These are phyloP conservation scores for Acephala macrosclerotiorum DNA, from an alignment of 2,329 filamentous ascomycete genomes.

Conservation along the genomic window DNA sequence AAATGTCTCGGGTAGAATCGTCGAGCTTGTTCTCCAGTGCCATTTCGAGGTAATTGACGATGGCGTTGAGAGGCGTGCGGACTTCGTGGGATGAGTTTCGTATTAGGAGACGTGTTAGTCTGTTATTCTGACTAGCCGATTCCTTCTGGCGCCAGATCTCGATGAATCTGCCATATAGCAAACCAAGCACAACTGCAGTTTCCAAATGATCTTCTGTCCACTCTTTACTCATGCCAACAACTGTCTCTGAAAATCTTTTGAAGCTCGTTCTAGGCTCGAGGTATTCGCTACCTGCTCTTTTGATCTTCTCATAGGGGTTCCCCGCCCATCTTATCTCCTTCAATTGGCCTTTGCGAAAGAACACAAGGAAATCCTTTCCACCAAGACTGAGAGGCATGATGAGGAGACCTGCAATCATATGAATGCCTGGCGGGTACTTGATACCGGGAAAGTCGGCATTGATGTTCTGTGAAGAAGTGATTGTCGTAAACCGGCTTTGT, in stretches of 20 bases:
- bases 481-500: slow-evolving; percentile 22
- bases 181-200: slow-evolving; percentile 34
- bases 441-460: slow-evolving; percentile 34
- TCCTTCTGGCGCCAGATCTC: slow-evolving; percentile 38
- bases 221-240: slow-evolving; percentile 31
- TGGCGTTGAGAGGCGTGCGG: slow-evolving; percentile 34
- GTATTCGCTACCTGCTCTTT: slow-evolving; percentile 29
- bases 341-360: slow-evolving; percentile 34
- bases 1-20: slow-evolving; percentile 31
- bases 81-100: slow-evolving; percentile 38
- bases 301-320: slow-evolving; percentile 35
- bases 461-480: slow-evolving; percentile 29
- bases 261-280: slow-evolving; percentile 38
- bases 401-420: slow-evolving; percentile 32
- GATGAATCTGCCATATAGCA: slow-evolving; percentile 38
- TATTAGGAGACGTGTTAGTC: slow-evolving; percentile 32
- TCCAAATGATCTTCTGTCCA: slow-evolving; percentile 39
- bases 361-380: slow-evolving; percentile 36
- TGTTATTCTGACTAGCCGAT: slow-evolving; percentile 28
- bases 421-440: slow-evolving; percentile 27
- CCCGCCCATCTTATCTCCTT: slow-evolving; percentile 35
- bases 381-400: slow-evolving; percentile 35
- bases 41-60: slow-evolving; percentile 38
- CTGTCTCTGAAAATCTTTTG: slow-evolving; percentile 33
- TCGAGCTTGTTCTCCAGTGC: slow-evolving; percentile 34